Evolutionary conservation across 2,329 filamentous ascomycete genomes (phyloP), one percentile per base, ranked within the genome.

Genomic region (Arachnomyces sp.): DNA sequence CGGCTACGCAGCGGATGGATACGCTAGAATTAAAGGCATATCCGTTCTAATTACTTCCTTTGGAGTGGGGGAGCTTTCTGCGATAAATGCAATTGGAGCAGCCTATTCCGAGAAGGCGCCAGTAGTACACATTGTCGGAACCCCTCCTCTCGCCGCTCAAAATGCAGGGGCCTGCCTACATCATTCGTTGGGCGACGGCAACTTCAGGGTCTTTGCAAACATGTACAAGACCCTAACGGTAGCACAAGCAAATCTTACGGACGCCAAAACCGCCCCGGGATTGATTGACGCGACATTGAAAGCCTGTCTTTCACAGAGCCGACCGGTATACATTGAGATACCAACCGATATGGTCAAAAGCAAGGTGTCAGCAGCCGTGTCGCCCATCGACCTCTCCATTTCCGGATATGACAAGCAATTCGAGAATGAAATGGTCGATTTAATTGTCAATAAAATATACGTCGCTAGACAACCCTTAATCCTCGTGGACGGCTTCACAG

Each of bases 281-380:
- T 77, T 87, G 53, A 89, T 94, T 51, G 88, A 94, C 59, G 74
- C 85, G 52, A 78, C 83, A 3, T 73, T 94, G 18, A 75, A 76
- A 25, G 74, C 87, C 62, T 92, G 86, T 59, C 86, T 77, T 67
- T 63, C 86, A 33, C 71, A 76, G 42, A 86, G 81, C 45, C 75
- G 84, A 14, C 88, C 88, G 2, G 84, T 93, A 36, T 94, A 94
- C 63, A 80, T 94, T 52, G 82, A 82, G 57, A 69, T 94, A 7
- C 86, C 88, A 2, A 86, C 84, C 12, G 86, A 94, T 57, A 84
- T 92, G 72, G 79, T 85, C 7, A 68, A 79, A 50, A 76, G 79
- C 59, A 85, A 89, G 63, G 68, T 94, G 16, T 82, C 90, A 56
- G 86, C 84, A 28, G 73, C 76, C 34, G 73, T 80, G n/a, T 80